Conservation (phyloP, 768 basidiomycete species). For the Lactifluus echinatus region DNA sequence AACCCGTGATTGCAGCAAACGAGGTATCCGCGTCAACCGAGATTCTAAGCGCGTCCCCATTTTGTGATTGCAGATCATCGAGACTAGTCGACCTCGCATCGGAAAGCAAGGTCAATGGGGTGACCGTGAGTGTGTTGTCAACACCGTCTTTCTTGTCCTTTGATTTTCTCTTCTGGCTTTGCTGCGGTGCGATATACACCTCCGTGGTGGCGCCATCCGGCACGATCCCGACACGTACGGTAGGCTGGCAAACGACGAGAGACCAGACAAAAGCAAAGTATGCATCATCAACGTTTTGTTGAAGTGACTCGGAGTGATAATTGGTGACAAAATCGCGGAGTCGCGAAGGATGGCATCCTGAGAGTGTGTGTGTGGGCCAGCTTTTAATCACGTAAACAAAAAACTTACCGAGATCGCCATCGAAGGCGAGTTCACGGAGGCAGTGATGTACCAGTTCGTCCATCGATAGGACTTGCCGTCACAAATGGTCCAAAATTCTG, state of each 20-base stretch:
- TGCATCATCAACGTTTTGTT: constrained; percentile 62
- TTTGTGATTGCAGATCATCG: constrained; percentile 44
- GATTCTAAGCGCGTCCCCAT: constrained; percentile 60
- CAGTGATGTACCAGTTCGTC: constrained; percentile 82
- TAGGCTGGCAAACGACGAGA: constrained; percentile 63
- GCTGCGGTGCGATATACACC: constrained; percentile 73
- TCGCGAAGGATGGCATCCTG: constrained; percentile 71
- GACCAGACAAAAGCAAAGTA: constrained; percentile 82
- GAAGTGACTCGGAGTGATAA: constrained; percentile 42
- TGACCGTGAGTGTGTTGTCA: constrained; percentile 35
- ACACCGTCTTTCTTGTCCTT: constrained; percentile 46
- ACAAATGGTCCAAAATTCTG: background rate
- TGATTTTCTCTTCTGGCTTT: constrained; percentile 43
- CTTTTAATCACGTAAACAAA: constrained; percentile 7
- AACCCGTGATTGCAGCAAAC: constrained; percentile 76
- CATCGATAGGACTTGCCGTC: constrained; percentile 34
- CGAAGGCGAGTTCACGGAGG: constrained; percentile 80
- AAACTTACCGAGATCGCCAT: constrained; percentile 79
- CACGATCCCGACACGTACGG: constrained; percentile 64
- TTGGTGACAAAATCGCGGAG: constrained; percentile 59
- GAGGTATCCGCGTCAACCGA: constrained; percentile 67
- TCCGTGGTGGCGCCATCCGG: constrained; percentile 54
- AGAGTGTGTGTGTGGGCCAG: constrained; percentile 5
- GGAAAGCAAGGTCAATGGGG: constrained; percentile 39
- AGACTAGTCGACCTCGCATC: constrained; percentile 49